Evolutionary conservation across 2,329 filamentous ascomycete genomes (phyloP).

Genomic region (Teratosphaeria nubilosa): DNA sequence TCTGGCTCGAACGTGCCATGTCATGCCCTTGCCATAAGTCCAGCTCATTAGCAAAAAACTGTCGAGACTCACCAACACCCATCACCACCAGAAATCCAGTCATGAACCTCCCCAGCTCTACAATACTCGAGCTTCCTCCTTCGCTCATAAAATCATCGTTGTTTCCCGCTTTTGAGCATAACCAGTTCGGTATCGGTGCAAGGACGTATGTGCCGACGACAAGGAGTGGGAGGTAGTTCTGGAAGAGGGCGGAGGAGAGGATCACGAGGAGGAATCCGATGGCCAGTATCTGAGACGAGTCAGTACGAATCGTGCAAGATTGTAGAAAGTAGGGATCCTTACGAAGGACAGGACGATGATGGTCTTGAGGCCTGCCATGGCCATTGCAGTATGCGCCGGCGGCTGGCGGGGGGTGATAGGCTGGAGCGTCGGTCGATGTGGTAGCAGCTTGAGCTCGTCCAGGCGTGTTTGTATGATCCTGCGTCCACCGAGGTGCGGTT

Average conservation of each 20-base stretch:
- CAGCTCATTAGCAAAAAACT: too few relatives aligned
- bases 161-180: conserved; percentile 78
- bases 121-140: conserved; percentile 67
- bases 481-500: not conserved
- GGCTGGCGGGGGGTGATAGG: not conserved
- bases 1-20: not conserved
- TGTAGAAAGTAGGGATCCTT: conserved; percentile 26
- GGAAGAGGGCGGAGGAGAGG: conserved; percentile 88
- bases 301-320: not conserved
- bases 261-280: conserved; percentile 99
- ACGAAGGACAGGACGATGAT: conserved; percentile 98
- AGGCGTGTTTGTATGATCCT: not conserved
- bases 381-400: conserved; percentile 4
- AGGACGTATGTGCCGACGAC: conserved; percentile 93
- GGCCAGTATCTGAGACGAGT: conserved; percentile 59
- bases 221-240: conserved; percentile 87
- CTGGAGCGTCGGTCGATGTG: not conserved
- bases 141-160: conserved; percentile 88
- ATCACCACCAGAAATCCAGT: conserved; percentile 95
- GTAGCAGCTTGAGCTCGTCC: not conserved
- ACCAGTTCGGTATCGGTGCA: conserved; percentile 92
- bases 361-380: conserved; percentile 87
- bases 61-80: conserved; percentile 62
- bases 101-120: conserved; percentile 87
- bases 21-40: too few relatives aligned